These are phyloP conservation scores for Boletus barrowsii DNA, from an alignment of 768 basidiomycete genomes.

Conservation along the genomic window DNA sequence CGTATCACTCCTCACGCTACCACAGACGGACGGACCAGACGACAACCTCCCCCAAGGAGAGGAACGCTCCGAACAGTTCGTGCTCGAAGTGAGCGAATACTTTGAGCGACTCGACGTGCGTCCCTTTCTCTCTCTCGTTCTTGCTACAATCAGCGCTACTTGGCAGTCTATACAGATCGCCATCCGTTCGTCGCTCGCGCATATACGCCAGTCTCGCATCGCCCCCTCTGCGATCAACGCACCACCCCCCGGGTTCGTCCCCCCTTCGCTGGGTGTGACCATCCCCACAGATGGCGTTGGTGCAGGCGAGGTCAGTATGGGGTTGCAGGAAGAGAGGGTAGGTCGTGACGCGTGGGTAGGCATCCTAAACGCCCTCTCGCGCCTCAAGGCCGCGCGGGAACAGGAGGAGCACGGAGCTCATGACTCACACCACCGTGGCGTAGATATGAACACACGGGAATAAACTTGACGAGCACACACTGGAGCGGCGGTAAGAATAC, in stretches of 20 bases:
- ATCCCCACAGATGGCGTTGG: constrained; percentile 43
- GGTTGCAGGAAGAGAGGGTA: constrained; percentile 73
- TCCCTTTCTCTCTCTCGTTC: not conserved
- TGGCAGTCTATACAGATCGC: constrained; percentile 69
- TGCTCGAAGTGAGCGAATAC: constrained; percentile 80
- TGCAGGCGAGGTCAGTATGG: constrained; percentile 43
- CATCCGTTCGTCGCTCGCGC: constrained; percentile 75
- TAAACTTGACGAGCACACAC: constrained; percentile 1
- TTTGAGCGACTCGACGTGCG: constrained; percentile 78
- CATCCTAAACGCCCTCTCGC: constrained; percentile 62
- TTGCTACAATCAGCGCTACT: not conserved
- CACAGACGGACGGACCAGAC: constrained; percentile 70
- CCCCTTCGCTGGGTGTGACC: constrained; percentile 76
- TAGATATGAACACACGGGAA: constrained; percentile 21
- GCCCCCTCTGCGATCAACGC: constrained; percentile 87
- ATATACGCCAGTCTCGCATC: constrained; percentile 78
- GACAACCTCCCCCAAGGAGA: constrained; percentile 74
- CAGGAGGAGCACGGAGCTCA: constrained; percentile 13
- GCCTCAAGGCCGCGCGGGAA: constrained; percentile 50
- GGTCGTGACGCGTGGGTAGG: constrained; percentile 78
- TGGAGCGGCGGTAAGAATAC: constrained; percentile 5
- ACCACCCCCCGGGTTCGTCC: constrained; percentile 67
- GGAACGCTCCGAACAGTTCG: constrained; percentile 82
- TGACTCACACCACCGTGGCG: constrained; percentile 13
- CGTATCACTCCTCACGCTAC: constrained; percentile 75